Evolutionary conservation across 495 filamentous ascomycete species (phyloP).

Genomic region (Tuber borchii): DNA sequence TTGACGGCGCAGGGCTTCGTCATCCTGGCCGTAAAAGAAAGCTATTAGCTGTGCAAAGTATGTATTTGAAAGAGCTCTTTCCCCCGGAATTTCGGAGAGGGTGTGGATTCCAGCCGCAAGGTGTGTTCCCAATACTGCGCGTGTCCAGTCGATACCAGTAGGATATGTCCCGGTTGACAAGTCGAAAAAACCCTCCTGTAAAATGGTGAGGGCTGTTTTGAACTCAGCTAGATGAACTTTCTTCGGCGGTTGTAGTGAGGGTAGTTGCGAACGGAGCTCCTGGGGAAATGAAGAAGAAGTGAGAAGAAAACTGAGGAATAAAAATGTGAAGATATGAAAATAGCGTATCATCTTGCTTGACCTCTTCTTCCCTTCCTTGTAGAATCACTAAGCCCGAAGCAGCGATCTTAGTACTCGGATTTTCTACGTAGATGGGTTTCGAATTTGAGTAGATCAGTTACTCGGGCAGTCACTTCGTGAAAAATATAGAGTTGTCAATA

Average conservation of each 20-base stretch:
- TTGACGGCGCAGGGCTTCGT: conserved; percentile 64
- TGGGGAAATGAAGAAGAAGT: background rate
- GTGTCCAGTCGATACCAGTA: conserved; percentile 85
- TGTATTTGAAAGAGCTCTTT: conserved; percentile 47
- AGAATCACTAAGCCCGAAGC: background rate
- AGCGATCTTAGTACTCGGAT: background rate
- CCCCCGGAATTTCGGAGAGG: conserved; percentile 48
- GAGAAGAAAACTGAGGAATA: background rate
- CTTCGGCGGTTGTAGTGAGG: background rate
- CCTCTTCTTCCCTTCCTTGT: background rate
- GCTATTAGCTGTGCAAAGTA: conserved; percentile 69
- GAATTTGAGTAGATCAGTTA: background rate
- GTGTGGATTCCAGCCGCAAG: conserved; percentile 62
- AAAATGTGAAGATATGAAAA: background rate
- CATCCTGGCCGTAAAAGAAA: conserved; percentile 84
- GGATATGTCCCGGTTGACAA: conserved; percentile 79
- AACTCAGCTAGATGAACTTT: conserved; percentile 35
- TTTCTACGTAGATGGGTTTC: background rate
- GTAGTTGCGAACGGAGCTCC: background rate
- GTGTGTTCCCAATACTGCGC: conserved; percentile 76
- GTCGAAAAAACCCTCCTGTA: conserved; percentile 73
- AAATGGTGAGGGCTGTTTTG: conserved; percentile 58
- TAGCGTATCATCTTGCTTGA: background rate
- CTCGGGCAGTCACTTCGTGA: background rate
- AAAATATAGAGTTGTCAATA: background rate